Percentiles rank a stretch among this genome's conserved stretches.
Evolutionary conservation across 2,329 filamentous ascomycete species (phyloP).

Genomic region (Parastagonospora nodorum): DNA sequence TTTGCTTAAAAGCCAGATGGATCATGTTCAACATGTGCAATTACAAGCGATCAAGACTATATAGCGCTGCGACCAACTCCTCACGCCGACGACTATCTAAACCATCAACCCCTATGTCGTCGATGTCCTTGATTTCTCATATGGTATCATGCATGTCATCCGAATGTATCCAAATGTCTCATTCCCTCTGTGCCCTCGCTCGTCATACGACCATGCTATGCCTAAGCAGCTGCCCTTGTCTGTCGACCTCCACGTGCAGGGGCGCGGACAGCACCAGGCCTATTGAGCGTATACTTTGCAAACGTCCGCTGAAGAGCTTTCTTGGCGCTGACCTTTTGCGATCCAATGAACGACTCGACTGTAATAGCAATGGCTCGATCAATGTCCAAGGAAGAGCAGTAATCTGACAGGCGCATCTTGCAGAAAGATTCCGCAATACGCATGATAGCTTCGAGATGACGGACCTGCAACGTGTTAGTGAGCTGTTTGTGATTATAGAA

Average conservation of each 20-base stretch:
- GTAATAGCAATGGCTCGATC: slow-evolving; percentile 97
- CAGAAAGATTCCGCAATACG: slow-evolving; percentile 93
- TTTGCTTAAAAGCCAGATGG: neutral
- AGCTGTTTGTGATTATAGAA: neutral
- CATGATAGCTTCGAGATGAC: slow-evolving; percentile 97
- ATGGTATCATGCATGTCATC: slow-evolving; percentile 21
- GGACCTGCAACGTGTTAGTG: slow-evolving; percentile 66
- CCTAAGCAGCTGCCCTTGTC: slow-evolving; percentile 33
- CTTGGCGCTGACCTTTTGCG: slow-evolving; percentile 97
- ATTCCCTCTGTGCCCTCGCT: slow-evolving; percentile 3
- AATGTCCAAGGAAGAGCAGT: slow-evolving; percentile 87
- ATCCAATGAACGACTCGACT: slow-evolving; percentile 92
- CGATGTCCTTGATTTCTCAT: neutral
- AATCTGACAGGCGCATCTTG: slow-evolving; percentile 97
- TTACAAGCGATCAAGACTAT: neutral
- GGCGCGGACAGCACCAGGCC: slow-evolving; percentile 49
- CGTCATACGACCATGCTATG: slow-evolving; percentile 1
- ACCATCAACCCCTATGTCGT: neutral
- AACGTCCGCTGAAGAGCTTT: slow-evolving; percentile 93
- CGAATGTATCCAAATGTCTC: slow-evolving; percentile 6
- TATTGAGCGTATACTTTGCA: slow-evolving; percentile 76
- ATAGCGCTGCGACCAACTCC: neutral
- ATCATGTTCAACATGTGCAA: neutral
- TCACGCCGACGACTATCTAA: neutral
- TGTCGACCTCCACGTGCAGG: slow-evolving; percentile 32